phyloP scores from a whole-genome alignment of 345 rosid species.

The Brassica napus region DNA sequence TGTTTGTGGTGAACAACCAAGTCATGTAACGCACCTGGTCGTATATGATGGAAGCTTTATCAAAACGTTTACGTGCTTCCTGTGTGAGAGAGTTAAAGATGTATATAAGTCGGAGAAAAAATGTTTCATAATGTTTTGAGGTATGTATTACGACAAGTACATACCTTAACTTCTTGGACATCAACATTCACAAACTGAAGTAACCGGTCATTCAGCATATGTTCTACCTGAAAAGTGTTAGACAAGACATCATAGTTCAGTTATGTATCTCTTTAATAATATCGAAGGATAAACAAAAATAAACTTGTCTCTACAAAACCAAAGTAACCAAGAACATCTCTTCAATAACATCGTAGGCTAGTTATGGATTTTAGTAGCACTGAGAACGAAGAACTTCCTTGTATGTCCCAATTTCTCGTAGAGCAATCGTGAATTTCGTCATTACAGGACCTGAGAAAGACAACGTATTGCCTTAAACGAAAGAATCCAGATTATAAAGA shows the following conservation, averaged over 20 bases:
- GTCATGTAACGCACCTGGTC: conserved; percentile 68
- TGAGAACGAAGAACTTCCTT: conserved; percentile 78
- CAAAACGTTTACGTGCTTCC: conserved; percentile 84
- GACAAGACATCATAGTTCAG: conserved; percentile 13
- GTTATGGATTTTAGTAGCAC: conserved; percentile 48
- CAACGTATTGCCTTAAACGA: not conserved
- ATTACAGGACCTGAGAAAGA: conserved; percentile 60
- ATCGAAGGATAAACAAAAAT: not conserved
- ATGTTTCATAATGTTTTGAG: no score
- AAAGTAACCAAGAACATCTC: not conserved
- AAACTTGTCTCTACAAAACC: not conserved
- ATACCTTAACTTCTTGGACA: conserved; percentile 64
- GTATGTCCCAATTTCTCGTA: conserved; percentile 72
- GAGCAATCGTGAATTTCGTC: conserved; percentile 70
- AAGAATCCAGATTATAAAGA: not conserved
- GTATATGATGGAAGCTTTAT: conserved; percentile 65
- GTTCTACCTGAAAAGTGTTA: conserved; percentile 58
- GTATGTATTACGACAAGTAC: no score
- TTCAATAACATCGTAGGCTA: no score
- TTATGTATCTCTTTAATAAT: conserved; percentile 4
- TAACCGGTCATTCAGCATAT: conserved; percentile 63
- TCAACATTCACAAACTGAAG: conserved; percentile 57
- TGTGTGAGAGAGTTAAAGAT: conserved; percentile 28
- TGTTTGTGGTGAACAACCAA: not conserved
- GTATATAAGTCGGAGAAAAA: no score